phyloP scores from a whole-genome alignment of 306 rosid genomes.

The Luffa acutangula region DNA sequence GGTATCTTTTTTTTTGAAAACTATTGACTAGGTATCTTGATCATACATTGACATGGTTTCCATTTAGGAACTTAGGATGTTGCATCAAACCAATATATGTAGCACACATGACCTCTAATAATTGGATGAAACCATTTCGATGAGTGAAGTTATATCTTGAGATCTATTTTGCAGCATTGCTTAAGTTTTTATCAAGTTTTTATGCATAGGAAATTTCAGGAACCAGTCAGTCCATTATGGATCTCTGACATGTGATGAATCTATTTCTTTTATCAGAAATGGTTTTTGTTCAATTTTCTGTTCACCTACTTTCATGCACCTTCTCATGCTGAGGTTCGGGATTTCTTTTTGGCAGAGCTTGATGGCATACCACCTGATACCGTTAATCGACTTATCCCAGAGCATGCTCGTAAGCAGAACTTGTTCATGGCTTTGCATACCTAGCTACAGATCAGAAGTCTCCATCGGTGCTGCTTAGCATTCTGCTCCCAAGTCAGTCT shows the following conservation, averaged over 20 bases:
- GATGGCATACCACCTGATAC: conserved; percentile 63
- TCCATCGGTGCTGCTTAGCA: conserved; percentile 9
- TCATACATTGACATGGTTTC: neutral
- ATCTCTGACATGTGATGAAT: neutral
- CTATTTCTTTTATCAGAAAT: neutral
- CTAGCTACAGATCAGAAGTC: conserved; percentile 26
- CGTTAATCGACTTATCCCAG: conserved; percentile 74
- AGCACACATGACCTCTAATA: neutral
- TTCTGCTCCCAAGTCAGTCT: conserved; percentile 3
- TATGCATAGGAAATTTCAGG: neutral
- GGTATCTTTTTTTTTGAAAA: neutral
- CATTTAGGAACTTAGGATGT: neutral
- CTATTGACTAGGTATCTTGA: neutral
- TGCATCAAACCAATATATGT: neutral
- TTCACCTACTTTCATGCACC: neutral
- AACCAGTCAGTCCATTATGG: neutral
- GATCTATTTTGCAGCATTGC: neutral
- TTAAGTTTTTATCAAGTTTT: neutral
- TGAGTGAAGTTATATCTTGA: neutral
- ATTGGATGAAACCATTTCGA: neutral
- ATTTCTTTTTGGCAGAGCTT: conserved; percentile 52
- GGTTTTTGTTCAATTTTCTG: neutral
- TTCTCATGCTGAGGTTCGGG: neutral
- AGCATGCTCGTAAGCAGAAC: conserved; percentile 94
- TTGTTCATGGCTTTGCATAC: conserved; percentile 90